Conservation (phyloP, 75 land plant genomes). For the Cryptomeria japonica region DNA sequence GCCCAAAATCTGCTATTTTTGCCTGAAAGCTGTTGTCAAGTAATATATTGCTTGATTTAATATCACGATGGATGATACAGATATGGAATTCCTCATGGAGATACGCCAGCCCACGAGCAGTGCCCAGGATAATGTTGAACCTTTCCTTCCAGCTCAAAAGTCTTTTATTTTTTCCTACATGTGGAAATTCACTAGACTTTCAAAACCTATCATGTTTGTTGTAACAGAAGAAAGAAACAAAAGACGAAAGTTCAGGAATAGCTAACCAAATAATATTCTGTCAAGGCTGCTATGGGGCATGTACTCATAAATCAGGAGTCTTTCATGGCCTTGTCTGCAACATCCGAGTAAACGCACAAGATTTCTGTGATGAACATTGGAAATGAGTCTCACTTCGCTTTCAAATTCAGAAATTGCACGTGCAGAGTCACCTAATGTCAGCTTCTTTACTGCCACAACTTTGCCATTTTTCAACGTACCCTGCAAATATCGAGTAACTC, state of each 20-base stretch:
- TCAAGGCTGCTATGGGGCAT: no score
- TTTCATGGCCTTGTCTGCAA: no score
- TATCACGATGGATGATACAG: no score
- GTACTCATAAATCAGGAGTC: no score
- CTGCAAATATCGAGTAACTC: constrained; percentile 9
- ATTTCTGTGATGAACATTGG: constrained; percentile 52
- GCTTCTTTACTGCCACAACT: constrained; percentile 52
- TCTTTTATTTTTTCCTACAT: constrained; percentile 29
- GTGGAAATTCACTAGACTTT: constrained; percentile 43
- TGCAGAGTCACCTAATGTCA: constrained; percentile 8
- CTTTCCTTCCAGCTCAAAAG: constrained; percentile 23
- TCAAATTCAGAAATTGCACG: constrained; percentile 12
- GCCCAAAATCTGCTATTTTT: no score
- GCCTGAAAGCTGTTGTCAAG: no score
- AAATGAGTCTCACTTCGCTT: constrained; percentile 34
- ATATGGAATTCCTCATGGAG: constrained; percentile 11
- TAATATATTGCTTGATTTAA: no score
- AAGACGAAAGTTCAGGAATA: not conserved
- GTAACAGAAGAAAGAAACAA: not conserved
- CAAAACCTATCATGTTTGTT: not conserved
- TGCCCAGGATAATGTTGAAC: constrained; percentile 32
- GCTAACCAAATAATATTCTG: constrained; percentile 15
- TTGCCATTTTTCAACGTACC: constrained; percentile 45
- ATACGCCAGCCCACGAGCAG: not conserved
- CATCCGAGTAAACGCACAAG: constrained; percentile 27